Evolutionary conservation across 495 filamentous ascomycete genomes (phyloP), one percentile per base, ranked within the genome.

Genomic region (Astrothelium macrocarpum): DNA sequence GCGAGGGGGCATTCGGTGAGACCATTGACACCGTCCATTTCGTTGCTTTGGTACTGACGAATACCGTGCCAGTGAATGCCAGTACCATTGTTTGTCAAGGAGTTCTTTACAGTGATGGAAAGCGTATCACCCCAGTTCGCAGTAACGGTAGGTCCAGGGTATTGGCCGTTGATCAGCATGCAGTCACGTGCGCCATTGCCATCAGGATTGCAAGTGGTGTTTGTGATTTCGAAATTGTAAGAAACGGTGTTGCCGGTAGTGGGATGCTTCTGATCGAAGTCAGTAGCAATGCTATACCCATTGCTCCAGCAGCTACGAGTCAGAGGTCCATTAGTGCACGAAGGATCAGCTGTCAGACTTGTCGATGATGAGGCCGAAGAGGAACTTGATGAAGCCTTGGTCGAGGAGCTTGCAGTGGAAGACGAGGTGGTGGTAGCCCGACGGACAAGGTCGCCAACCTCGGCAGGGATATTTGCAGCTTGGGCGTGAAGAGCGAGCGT

Each of bases 41-140:
- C 59, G 60, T 67, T 70, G 34, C 56, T 68, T 53, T 67, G 36
- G 12, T 70, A 64, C 58, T 76, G 74, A 14, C 75, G 59, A n/a
- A 77, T 34, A 31, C 75, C 75, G 60, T 77, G 75, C 71, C 71
- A 77, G 65, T 77, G 74, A 18, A 77, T 68, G 31, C 68, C 59
- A 10, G 75, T 77, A 16, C 74, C 74, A 59, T 77, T 77, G 39
- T 71, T 62, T n/a, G 66, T 49, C 32, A 74, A 60, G 7, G 32
- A 46, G 59, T 75, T 77, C 49, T 61, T 72, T 1, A 77, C 72
- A 34, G 60, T 72, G 60, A 77, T 60, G 4, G 39, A 42, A 31
- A 77, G 45, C 7, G 25, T 67, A 53, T 77, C 74, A 20, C 74
- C 74, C 73, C 74, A 75, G 46, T 70, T 60, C 9, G 72, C 73